Conservation (phyloP, 2,329 filamentous ascomycete species). For the Paraphaeosphaeria sporulosa region DNA sequence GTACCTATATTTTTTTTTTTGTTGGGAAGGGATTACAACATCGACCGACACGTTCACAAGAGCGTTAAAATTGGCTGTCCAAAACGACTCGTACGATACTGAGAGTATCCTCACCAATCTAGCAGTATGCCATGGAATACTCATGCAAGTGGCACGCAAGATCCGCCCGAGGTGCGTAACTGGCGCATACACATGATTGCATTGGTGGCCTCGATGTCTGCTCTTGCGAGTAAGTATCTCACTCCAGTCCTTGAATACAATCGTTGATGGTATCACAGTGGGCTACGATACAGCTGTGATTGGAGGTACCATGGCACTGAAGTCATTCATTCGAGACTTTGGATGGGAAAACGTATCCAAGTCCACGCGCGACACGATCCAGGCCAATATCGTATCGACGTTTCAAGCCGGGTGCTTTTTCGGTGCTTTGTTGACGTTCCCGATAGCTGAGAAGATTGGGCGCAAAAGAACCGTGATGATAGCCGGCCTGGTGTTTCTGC, state of each 20-base stretch:
- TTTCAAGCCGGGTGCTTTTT: constrained; percentile 51
- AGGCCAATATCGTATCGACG: constrained; percentile 50
- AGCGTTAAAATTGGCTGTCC: background rate
- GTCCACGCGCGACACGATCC: constrained; percentile 44
- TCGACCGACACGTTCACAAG: background rate
- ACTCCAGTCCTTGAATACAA: background rate
- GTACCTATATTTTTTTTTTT: background rate
- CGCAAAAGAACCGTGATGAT: constrained; percentile 59
- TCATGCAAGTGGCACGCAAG: constrained; percentile 43
- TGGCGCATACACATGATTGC: constrained; percentile 47
- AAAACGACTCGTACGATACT: too few relatives aligned
- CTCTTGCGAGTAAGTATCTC: constrained; percentile 42
- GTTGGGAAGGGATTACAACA: too few relatives aligned
- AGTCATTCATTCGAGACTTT: constrained; percentile 50
- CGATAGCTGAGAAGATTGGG: constrained; percentile 58
- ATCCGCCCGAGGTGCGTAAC: constrained; percentile 47
- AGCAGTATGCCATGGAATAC: constrained; percentile 31
- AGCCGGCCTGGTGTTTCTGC: constrained; percentile 54
- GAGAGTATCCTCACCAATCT: background rate
- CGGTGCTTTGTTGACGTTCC: constrained; percentile 52
- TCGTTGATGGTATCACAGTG: constrained; percentile 26
- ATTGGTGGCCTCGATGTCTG: constrained; percentile 47
- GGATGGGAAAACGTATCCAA: constrained; percentile 38
- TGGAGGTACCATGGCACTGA: constrained; percentile 51
- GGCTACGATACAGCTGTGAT: constrained; percentile 49